Conservation (phyloP, 352 stramenopile genomes). For the Pythium periplocum region DNA sequence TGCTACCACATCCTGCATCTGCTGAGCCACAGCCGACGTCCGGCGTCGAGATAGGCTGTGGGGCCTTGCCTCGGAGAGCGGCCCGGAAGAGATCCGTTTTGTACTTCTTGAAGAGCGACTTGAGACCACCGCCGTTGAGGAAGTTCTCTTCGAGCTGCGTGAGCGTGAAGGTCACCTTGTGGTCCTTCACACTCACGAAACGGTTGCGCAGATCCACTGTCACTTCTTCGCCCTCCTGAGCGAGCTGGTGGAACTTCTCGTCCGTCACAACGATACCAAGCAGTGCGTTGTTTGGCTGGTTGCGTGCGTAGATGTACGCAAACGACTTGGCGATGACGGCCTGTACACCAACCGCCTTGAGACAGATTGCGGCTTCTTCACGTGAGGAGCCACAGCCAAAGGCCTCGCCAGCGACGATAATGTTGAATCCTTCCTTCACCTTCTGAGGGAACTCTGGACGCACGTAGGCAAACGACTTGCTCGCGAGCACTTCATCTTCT, state of each 20-base stretch:
- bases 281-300: slow-evolving; percentile 82
- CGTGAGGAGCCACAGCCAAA: slow-evolving; percentile 77
- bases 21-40: slow-evolving; percentile 48
- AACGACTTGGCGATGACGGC: slow-evolving; percentile 84
- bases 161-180: slow-evolving; percentile 63
- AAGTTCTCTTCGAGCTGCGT: slow-evolving; percentile 80
- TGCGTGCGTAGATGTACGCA: slow-evolving; percentile 82
- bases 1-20: slow-evolving; percentile 7
- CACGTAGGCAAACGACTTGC: slow-evolving; percentile 80
- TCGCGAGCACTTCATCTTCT: slow-evolving; percentile 70
- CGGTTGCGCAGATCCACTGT: slow-evolving; percentile 69
- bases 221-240: slow-evolving; percentile 55
- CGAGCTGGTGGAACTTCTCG: slow-evolving; percentile 75
- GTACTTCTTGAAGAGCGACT: slow-evolving; percentile 77
- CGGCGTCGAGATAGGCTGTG: slow-evolving; percentile 42
- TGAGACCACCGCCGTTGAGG: slow-evolving; percentile 67
- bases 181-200: slow-evolving; percentile 46
- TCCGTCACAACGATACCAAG: slow-evolving; percentile 78
- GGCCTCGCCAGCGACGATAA: slow-evolving; percentile 69
- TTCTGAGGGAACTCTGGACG: slow-evolving; percentile 71
- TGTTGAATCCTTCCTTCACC: slow-evolving; percentile 68
- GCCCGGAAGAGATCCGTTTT: slow-evolving; percentile 82
- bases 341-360: slow-evolving; percentile 75
- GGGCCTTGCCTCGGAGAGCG: slow-evolving; percentile 68
- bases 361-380: slow-evolving; percentile 73